Evolutionary conservation across 148 eudicot genomes (phyloP).

Genomic region (Cornus florida): DNA sequence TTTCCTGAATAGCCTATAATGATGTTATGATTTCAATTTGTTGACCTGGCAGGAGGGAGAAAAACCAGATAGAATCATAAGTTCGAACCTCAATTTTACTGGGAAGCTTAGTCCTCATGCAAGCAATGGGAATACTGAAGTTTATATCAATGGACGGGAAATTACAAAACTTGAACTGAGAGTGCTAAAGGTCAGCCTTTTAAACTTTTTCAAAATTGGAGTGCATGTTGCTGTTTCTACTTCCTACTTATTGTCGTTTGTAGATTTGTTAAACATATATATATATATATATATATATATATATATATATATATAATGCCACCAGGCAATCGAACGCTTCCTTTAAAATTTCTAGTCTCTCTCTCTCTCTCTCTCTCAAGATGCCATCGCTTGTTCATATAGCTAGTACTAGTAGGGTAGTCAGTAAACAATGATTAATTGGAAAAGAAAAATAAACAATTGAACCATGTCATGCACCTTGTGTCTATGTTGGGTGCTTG

Average conservation of each 20-base stretch:
- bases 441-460: too few relatives aligned
- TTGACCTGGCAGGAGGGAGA: constrained; percentile 77
- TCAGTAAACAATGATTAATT: too few relatives aligned
- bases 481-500: background rate
- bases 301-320: too few relatives aligned
- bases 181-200: constrained; percentile 66
- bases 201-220: constrained; percentile 5
- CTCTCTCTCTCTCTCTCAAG: too few relatives aligned
- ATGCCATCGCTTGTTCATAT: too few relatives aligned
- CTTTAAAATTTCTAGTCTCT: too few relatives aligned
- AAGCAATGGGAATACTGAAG: constrained; percentile 92
- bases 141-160: constrained; percentile 90
- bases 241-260: background rate
- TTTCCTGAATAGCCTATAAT: constrained; percentile 1
- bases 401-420: too few relatives aligned
- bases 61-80: constrained; percentile 84
- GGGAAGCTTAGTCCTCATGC: constrained; percentile 84
- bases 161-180: constrained; percentile 89
- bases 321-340: background rate
- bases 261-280: background rate
- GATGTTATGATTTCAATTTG: background rate
- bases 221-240: background rate
- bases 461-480: background rate
- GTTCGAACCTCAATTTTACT: constrained; percentile 81
- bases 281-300: too few relatives aligned